Evolutionary conservation across 768 basidiomycete species (phyloP).

Genomic region (Hebeloma cylindrosporum): DNA sequence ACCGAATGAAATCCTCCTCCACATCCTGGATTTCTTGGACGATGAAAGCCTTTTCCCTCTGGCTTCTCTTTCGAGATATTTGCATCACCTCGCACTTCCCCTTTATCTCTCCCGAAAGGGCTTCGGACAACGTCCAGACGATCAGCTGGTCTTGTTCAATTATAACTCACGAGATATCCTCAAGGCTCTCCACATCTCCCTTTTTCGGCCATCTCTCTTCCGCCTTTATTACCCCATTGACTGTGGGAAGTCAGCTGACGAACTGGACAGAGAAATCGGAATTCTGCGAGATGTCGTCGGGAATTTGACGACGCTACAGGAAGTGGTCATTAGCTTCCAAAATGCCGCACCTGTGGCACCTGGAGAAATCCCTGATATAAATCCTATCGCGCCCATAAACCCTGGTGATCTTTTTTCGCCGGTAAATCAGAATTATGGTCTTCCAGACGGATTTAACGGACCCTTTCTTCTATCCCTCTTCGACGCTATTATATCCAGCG

Average conservation of each 20-base stretch:
- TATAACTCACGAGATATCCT: slow-evolving; percentile 19
- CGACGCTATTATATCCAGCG: background rate
- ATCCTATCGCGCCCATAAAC: background rate
- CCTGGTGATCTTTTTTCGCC: background rate
- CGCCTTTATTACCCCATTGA: slow-evolving; percentile 8
- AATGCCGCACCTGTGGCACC: background rate
- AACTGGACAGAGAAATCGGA: slow-evolving; percentile 3
- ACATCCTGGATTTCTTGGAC: slow-evolving; percentile 21
- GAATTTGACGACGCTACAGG: slow-evolving; percentile 1
- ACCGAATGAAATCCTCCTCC: slow-evolving; percentile 32
- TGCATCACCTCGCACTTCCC: slow-evolving; percentile 28
- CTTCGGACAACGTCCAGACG: slow-evolving; percentile 13
- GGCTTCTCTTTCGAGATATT: slow-evolving; percentile 21
- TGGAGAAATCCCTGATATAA: background rate
- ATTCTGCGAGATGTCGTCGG: background rate
- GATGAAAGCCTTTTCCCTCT: slow-evolving; percentile 22
- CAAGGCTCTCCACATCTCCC: slow-evolving; percentile 17
- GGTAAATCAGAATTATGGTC: background rate
- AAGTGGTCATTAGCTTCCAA: slow-evolving; percentile 2
- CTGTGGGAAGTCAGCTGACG: slow-evolving; percentile 5
- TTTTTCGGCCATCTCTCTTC: slow-evolving; percentile 20
- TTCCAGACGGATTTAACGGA: slow-evolving; percentile 3
- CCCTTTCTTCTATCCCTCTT: background rate
- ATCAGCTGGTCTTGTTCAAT: slow-evolving; percentile 22
- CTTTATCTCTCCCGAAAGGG: slow-evolving; percentile 25